Evolutionary conservation across 2,329 filamentous ascomycete species (phyloP), one percentile per base, ranked within the genome.

Genomic region (Exophiala viscosa): DNA sequence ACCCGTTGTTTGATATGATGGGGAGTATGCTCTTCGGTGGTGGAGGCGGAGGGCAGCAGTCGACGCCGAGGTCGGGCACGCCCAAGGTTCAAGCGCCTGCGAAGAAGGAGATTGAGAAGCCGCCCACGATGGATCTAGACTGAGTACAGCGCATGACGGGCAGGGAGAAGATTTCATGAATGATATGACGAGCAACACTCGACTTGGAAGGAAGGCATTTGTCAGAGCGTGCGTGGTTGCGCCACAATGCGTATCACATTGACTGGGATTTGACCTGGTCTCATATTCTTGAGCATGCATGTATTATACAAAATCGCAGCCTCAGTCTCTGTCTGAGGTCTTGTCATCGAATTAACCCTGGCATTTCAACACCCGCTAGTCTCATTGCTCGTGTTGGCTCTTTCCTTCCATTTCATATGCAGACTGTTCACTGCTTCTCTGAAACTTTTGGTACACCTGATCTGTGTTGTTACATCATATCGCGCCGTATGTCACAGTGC

Each of bases 1-100:
- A 97, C 70, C 91, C 91, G 2, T 76, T 99, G 70, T 83, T 97
- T 72, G 93, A 99, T 68, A 97, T 99, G 91, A 95, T 99, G 88
- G 91, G 90, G 43, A 91, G 84, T 58, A 83, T 99, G 78, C 88
- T 99, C 65, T 91, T 91, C 44, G 90, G 90, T 15, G 86, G 76
- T 45, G 77, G 75, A 14, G 80, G 79, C 52, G 47, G 42, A 20
- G 55, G 46, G 5, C 18, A 42, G 6, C 28, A 49, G 44, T 66
- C 68, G 32, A 68, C 65, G 35, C 66, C 68, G 13, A 57, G 69
- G 49, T 74, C 73, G 60, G 81, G 82, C 31, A 60, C 62, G 43
- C 57, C 65, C 23, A 67, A 69, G 28, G 52, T 50, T 14, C 35
- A 18, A 8, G 18, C 35, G 9, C 28, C 44, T 14, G 35, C 51